Base-by-base conservation (phyloP, 139 green algal genomes). In the Micromonas commoda region DNA sequence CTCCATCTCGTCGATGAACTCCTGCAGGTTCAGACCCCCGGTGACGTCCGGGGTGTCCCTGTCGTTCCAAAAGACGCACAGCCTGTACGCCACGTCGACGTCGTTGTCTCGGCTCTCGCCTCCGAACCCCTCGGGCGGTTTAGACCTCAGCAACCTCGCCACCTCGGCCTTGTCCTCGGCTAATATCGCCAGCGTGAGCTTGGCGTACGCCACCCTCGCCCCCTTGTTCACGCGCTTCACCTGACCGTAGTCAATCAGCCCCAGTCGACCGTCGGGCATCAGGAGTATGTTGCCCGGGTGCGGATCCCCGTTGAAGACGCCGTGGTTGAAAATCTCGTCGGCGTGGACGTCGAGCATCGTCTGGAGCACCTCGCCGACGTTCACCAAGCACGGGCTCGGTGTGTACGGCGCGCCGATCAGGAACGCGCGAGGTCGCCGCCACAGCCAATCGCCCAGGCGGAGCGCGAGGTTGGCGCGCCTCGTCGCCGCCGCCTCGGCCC, bases 241-340 rank as follows among this genome's bases (percentile, higher is more conserved):
- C 35, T 82, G 77, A 2, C 81, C 81, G 66, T 81, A 85, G 61
- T 85, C 81, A 70, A 85, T 82, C 38, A 85, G 57, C 4, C 81
- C 81, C 26, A 85, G 28, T 33, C 77, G 65, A 51, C 81, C 81
- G 67, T 82, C 81, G 3, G 71, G 66, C 76, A 85, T 81, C 2
- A 85, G 45, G 5, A 85, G 57, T 21, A 85, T 75, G 77, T 85
- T 85, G 6, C 74, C 60, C 1, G 60, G 74, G 37, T 80, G 57
- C 74, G 74, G 74, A 32, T 80, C 74, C 24, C 74, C 60, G 60
- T 80, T 73, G 60, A 80, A 80, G 21, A 60, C 37, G 61, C 74
- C 74, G 24, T 52, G n/a, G 19, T 71, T 39, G 16, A 85, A 69
- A n/a, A 85, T 60, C 57, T 85, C 37, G 29, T 77, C 2, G 2